Evolutionary conservation across 768 basidiomycete genomes (phyloP), one percentile per base, ranked within the genome.

Genomic region (Rossbeevera mucosa): DNA sequence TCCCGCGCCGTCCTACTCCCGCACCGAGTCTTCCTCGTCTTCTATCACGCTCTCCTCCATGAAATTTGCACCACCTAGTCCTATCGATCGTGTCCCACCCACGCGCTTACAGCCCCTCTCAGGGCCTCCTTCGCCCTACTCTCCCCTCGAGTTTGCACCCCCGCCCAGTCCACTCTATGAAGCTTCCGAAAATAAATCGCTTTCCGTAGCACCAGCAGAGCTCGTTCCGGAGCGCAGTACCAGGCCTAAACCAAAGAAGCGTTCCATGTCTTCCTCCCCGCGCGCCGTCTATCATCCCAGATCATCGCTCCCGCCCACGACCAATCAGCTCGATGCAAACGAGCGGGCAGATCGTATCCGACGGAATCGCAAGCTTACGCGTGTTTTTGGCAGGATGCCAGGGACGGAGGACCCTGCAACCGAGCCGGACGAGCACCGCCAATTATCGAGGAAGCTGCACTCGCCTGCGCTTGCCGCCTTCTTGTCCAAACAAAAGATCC

Each of bases 351-450:
- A 87, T 46, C 81, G 86, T 51, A 73, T 92, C 28, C 76, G 81
- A 49, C 86, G 84, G 59, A 80, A 83, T 47, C 82, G 85, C 60
- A 93, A 93, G 67, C 78, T 92, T 44, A 76, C 85, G n/a, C 83
- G 85, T 56, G 71, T 92, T n/a, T 84, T 92, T 50, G 90, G 90
- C 38, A 76, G 81, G 66, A 80, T 76, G 3, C 87, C 85, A 3
- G 76, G 72, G 5, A 71, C 74, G 4, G 78, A 78, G 9, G 70
- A 66, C 6, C 56, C 66, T 1, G 12, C 40, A 1, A 25, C 67
- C 57, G 51, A 67, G 12, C 5, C 18, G 3, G 56, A 75, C 62
- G 61, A 70, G 64, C 45, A 44, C 5, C 60, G 60, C 9, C 4
- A 18, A 9, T 36, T 36, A 21, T 48, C 46, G 7, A 71, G 57